Base-by-base conservation (phyloP, 1,139 yeast species). In the Suhomyces atakaporum region DNA sequence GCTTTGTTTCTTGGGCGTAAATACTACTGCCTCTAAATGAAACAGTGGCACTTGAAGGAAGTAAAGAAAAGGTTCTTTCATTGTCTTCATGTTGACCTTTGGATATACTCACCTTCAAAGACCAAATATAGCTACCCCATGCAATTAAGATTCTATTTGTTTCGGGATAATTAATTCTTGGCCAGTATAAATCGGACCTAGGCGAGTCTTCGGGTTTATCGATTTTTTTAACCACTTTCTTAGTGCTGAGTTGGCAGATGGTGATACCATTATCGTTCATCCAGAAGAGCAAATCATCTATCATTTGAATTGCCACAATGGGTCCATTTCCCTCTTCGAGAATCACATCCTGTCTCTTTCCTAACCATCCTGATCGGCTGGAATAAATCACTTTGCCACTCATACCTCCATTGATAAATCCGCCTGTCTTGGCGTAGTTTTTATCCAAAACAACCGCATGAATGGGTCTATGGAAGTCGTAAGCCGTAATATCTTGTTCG, bases 391-490 rank as follows among this genome's bases (percentile, higher is more conserved):
- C 83, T 39, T 85, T 80, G 0, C 97, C 97, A 11, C 92, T 84
- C 69, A 84, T 88, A 0, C 97, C 97, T 3, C 97, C 97, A 25
- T 90, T 82, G 0, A 87, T 70, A 47, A 88, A 89, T 8, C 83
- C 73, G 39, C 79, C 75, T 0, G 81, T 72, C 9, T 69, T 71
- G 28, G 60, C 57, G 56, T 85, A 92, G 43, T 82, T 77, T 13
- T 79, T 77, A 47, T 87, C 95, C 5, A 94, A 59, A 0, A 90
- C 84, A 3, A 92, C 94, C 0, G 95, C 80, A 56, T 89, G 95
- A 0, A 94, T 77, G 0, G 98, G 97, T 22, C 97, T 66, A 51
- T 85, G 84, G 58, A 89, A 87, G 57, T 89, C 95, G 47, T 78
- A 84, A 2, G 89, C 89, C 0, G 77, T 69, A 3, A 84, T 77